A percentile compares a stretch with the other conserved stretches of the same genome.
These are phyloP conservation scores for Blastocystis sp. DNA, from an alignment of 352 stramenopile genomes.

Conservation along the genomic window DNA sequence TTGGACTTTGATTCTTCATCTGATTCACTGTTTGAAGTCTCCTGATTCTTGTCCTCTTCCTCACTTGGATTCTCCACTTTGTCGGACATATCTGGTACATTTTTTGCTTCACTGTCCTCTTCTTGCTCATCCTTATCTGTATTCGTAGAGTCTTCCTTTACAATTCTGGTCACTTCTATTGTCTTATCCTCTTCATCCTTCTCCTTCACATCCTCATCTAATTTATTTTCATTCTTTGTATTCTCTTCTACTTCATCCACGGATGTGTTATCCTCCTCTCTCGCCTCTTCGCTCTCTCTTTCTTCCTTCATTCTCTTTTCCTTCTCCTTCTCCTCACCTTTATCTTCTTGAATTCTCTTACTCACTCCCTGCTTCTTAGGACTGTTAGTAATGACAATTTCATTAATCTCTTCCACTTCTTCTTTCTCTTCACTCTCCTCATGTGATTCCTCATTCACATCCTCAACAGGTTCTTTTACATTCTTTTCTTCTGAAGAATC, in stretches of 20 bases:
- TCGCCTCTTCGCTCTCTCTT: neutral
- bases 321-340: neutral
- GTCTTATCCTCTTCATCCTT: neutral
- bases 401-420: constrained; percentile 1
- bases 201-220: neutral
- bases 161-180: neutral
- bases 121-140: neutral
- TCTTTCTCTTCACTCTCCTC: neutral
- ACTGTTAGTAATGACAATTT: neutral
- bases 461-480: neutral
- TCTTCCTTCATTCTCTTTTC: neutral
- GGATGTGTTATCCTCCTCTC: neutral
- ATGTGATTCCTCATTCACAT: neutral
- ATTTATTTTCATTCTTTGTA: too few species aligned
- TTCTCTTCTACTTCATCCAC: constrained; percentile 11
- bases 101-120: too few species aligned
- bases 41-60: neutral
- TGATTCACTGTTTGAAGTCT: neutral
- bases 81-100: neutral
- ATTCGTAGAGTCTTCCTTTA: neutral
- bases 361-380: neutral
- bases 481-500: constrained; percentile 8
- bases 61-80: neutral
- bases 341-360: neutral
- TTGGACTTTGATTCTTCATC: neutral